Evolutionary conservation across 768 basidiomycete species (phyloP).

Genomic region (Auriscalpium microsporum): DNA sequence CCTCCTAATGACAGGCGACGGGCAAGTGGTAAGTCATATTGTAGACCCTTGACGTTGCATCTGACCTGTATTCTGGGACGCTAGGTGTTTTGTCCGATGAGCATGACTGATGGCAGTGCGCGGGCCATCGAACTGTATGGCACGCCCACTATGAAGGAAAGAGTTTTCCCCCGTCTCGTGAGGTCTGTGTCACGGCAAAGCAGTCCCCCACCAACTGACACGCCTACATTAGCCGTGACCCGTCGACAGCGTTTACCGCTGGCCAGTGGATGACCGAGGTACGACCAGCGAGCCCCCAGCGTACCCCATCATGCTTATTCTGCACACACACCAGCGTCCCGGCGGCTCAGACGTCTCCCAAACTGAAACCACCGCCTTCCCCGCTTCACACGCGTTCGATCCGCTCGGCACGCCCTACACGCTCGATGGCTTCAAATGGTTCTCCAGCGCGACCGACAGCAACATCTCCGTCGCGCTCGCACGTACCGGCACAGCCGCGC

Average conservation of each 20-base stretch:
- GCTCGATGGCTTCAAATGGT: slow-evolving; percentile 75
- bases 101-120: slow-evolving; percentile 75
- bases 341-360: slow-evolving; percentile 72
- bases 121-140: slow-evolving; percentile 65
- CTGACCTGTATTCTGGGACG: too few species aligned
- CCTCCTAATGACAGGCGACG: slow-evolving; percentile 53
- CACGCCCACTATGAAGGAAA: slow-evolving; percentile 48
- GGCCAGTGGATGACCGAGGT: slow-evolving; percentile 87
- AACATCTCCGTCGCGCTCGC: slow-evolving; percentile 66
- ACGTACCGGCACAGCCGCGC: slow-evolving; percentile 47
- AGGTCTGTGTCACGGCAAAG: slow-evolving; percentile 32
- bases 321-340: slow-evolving; percentile 36
- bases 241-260: slow-evolving; percentile 52
- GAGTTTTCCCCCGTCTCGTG: slow-evolving; percentile 48
- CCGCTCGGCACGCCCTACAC: slow-evolving; percentile 43
- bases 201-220: too few species aligned
- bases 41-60: background rate
- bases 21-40: slow-evolving; percentile 41
- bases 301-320: background rate
- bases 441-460: slow-evolving; percentile 75
- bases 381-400: slow-evolving; percentile 25
- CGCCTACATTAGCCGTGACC: slow-evolving; percentile 42
- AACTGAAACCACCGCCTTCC: slow-evolving; percentile 55
- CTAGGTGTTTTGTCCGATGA: slow-evolving; percentile 63
- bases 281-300: slow-evolving; percentile 4